Evolutionary conservation across 106 monocot genomes (phyloP), one percentile per base, ranked within the genome.

Genomic region (Xerophyta viscosa): DNA sequence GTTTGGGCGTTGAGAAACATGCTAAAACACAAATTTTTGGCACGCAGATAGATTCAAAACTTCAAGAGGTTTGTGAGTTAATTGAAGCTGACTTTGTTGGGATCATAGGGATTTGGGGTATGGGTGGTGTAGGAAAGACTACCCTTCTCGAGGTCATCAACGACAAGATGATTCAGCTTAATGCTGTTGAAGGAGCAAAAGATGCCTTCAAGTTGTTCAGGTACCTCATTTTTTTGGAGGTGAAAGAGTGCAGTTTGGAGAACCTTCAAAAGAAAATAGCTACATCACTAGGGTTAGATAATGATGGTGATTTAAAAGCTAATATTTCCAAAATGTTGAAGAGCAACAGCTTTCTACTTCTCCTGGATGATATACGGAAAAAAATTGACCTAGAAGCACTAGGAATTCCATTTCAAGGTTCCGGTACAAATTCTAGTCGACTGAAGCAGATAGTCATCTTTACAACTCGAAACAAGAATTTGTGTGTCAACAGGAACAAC

Each of bases 311-410:
- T 3, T 44, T 15, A 17, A 8, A 47, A 47, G 46, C 39, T 39
- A 20, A 47, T 47, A 51, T 67, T n/a, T 54, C 46, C 33, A 36
- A 43, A 11, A 24, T 39, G 11, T 23, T 69, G 19, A 61, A 31
- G 8, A 14, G 17, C 0, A 69, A 26, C 43, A 69, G n/a, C 2
- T 69, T 46, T 27, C 31, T 69, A 26, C 3, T 69, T 25, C 20
- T 69, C 8, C 17, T 69, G 26, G 69, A 69, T 69, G 69, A 69
- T 26, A 18, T 69, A 17, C 61, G 61, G 69, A 53, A 52, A 12
- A 15, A 6, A n/a, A 15, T 69, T 0, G 54, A 69, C 14, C 44
- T 69, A 7, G 8, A 12, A 20, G 37, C 2, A 25, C 6, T 56
- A 10, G 53, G 61, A 0, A 29, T 70, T 13, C 69, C 69, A 37